Base-by-base conservation (phyloP, 192 early-diverging fungal species). In the Gamsiella multidivaricata region DNA sequence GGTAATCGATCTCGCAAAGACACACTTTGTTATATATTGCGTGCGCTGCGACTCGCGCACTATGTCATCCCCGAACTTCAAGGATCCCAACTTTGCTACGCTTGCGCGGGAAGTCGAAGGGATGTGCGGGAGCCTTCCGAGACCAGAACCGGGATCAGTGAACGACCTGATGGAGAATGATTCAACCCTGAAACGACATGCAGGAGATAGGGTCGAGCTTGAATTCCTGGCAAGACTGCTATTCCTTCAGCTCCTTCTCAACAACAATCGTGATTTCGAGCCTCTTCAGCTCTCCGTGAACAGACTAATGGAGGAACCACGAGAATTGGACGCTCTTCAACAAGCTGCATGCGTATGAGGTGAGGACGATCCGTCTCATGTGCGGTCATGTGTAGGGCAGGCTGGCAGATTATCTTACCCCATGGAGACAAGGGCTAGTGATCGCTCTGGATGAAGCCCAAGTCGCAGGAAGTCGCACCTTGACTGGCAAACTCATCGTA, bases 391-490 rank as follows among this genome's bases (percentile, higher is more conserved):
- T 56, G 0, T 55, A 61, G 37, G 22, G 18, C 9, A 54, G 59
- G 41, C 64, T 75, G 9, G 25, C 22, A 17, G 33, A 0, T 2
- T 28, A 41, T 64, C 72, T 75, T 75, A 11, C 5, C 0, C 12
- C 7, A 12, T 5, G 55, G 20, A 0, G 49, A 0, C 54, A 0
- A 14, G 61, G 61, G 2, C 54, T 73, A 18, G 65, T 26, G 22
- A 46, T 79, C 26, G 75, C 66, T 46, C n/a, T 78, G 51, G 74
- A 78, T 47, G 65, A 78, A 39, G 74, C 75, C 4, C 66, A 69
- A 20, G 3, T 55, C 23, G 41, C 65, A 49, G 45, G 11, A 36
- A 63, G 2, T 37, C 28, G 28, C 51, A 59, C 42, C n/a, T 22
- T 70, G 53, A 3, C 20, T 10, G 36, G 51, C 34, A 26, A 39